Base-by-base conservation (phyloP, 805 yeast species). In the Candida orba region DNA sequence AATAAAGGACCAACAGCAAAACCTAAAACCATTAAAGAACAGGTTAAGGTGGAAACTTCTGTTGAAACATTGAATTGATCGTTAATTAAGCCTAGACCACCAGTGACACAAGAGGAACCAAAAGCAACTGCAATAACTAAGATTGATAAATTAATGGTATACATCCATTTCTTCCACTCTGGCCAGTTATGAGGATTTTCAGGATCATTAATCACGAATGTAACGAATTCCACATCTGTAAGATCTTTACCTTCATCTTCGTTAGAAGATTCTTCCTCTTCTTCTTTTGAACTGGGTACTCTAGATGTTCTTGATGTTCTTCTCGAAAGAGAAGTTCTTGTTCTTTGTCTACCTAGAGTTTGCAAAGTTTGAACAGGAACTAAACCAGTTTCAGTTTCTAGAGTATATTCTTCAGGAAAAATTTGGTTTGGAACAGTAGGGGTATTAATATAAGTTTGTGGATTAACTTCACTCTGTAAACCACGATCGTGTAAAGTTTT, bases 101-200 rank as follows among this genome's bases (percentile, higher is more conserved):
- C 95, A 23, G 95, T 82, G 54, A 87, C 83, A 59, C 91, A 84
- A 2, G 96, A 84, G 4, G 96, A 86, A 34, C 96, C 96, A 61
- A 86, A 89, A 2, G 97, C 97, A 27, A 91, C 96, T 56, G 88
- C 76, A 45, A 90, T 81, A 40, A 90, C 96, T 49, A 85, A 71
- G 29, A 78, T 51, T 2, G 96, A 79, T 22, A 86, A 68, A 9
- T 80, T 50, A 27, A 83, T 59, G 0, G 97, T 88, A 59, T 82
- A 85, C 2, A 62, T 4, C 86, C 90, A 80, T 58, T 78, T 76
- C 20, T 61, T 43, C 50, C 53, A 52, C 29, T 67, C 43, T 23
- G 74, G 66, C 97, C 97, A 89, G 63, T 89, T 89, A 57, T 81
- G 82, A 25, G 97, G 97, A 64, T 90, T 90, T 54, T 78, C 91